Base-by-base conservation (phyloP, 2,329 filamentous ascomycete species). In the Pseudopyrenochaeta lycopersici region DNA sequence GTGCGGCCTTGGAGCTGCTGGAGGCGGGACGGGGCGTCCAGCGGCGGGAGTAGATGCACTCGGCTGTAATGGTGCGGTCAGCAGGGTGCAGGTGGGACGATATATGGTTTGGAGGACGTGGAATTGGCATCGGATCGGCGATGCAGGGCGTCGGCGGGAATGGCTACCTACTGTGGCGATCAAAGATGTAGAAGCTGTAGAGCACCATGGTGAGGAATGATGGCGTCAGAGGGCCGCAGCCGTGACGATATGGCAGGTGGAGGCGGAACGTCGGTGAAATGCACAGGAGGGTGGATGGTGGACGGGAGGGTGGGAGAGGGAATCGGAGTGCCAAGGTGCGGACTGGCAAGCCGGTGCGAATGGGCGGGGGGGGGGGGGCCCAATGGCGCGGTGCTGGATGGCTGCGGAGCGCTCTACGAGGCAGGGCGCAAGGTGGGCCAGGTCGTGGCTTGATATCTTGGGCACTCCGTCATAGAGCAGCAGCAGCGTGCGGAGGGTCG, bases 181-280 rank as follows among this genome's bases (percentile, higher is more conserved):
- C 95, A 76, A 99, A 99, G 74, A 99, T 97, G 83, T 97, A 97
- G 80, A 99, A 97, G 55, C 92, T 93, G 80, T 96, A 98, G 77
- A 98, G 90, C 56, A 90, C 88, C 95, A 99, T 98, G 73, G 56
- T 33, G 42, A 27, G 40, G 17, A 27, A 4, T 21, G 2, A 48
- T 51, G 49, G 38, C 41, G 49, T 46, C 21, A 33, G 20, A 39
- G 9, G 18, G 36, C 36, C 36, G 17, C 17, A 20, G 35, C 35
- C 15, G 35, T 18, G 23, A 27, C 23, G 17, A 5, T 29, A 33
- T 46, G 36, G 31, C 32, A 39, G 29, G 33, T 29, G 27, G 38
- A 15, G 1, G 15, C 35, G 15, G 17, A 4, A 18, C 9, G 18
- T 18, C 10, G 41, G 45, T 36, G 36, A 33, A 38, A 41, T 33